Conservation (phyloP, 495 filamentous ascomycete species). For the Hyaloscypha hepaticicola region DNA sequence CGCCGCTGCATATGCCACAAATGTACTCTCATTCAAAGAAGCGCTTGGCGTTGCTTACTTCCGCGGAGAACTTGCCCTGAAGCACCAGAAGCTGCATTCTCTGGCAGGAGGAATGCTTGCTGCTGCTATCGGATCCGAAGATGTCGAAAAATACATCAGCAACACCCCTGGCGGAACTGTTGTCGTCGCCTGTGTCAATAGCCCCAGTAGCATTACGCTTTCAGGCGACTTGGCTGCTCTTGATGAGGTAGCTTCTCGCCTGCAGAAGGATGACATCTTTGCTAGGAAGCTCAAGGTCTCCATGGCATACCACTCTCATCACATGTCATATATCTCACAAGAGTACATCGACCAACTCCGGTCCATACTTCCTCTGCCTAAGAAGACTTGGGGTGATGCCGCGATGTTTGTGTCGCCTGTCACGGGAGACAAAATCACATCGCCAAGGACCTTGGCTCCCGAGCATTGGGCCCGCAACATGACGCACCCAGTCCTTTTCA, state of each 20-base stretch:
- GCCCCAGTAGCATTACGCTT: constrained; percentile 56
- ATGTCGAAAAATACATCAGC: constrained; percentile 16
- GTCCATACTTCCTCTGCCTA: too few relatives aligned
- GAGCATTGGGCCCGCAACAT: constrained; percentile 55
- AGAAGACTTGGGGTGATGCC: background rate
- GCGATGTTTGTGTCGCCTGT: background rate
- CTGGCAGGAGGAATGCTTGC: constrained; percentile 48
- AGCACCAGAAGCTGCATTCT: background rate
- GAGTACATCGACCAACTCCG: constrained; percentile 28
- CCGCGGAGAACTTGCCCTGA: constrained; percentile 29
- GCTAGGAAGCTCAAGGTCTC: constrained; percentile 51
- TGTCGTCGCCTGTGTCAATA: constrained; percentile 53
- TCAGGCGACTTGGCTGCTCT: constrained; percentile 51
- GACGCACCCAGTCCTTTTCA: constrained; percentile 49
- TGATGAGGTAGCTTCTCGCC: constrained; percentile 41
- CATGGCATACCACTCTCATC: constrained; percentile 62
- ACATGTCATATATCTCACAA: constrained; percentile 50
- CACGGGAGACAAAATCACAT: background rate
- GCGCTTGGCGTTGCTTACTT: constrained; percentile 54
- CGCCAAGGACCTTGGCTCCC: constrained; percentile 6
- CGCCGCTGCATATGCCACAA: constrained; percentile 50
- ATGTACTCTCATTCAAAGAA: constrained; percentile 48
- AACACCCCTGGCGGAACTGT: background rate
- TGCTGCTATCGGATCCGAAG: constrained; percentile 34
- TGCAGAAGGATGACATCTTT: constrained; percentile 47